Evolutionary conservation across 805 yeast species (phyloP), one percentile per base, ranked within the genome.

Genomic region (Jamesozyma jinghongensis): DNA sequence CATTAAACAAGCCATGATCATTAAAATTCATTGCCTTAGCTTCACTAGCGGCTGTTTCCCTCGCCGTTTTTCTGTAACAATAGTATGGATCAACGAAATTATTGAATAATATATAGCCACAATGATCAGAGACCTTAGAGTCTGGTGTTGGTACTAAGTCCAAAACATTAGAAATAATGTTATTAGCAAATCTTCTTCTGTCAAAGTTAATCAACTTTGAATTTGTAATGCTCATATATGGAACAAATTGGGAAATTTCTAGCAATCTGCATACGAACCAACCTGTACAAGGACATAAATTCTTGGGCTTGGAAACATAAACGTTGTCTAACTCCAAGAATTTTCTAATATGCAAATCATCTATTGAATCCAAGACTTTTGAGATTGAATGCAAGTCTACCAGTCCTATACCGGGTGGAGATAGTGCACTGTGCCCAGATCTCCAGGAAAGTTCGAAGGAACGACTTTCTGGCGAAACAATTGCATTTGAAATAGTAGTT

Each of bases 181-280:
- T 77, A 61, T 74, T 76, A 4, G 75, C 74, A 59, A 77, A 81
- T 39, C 90, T 70, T 45, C 81, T 72, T 63, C 90, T 90, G 61
- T 86, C 95, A 61, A 88, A 90, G 55, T 90, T 88, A 51, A 88
- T 76, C 45, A 81, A 65, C 27, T 71, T 67, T 2, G 81, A 70
- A 52, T 79, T 75, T 44, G 73, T 78, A 31, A 76, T 70, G 38
- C 81, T 74, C 76, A 78, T 83, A 52, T 82, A 84, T 16, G 96
- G 94, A 38, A 86, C 79, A 53, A 74, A 79, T 47, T 82, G 78
- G 1, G 81, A 77, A 44, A 80, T 75, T 53, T 85, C 95, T 40
- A 87, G 57, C 47, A 90, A 64, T 45, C 94, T 77, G 51, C 83
- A 90, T 19, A 82, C 67, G 38, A 86, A 68, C 97, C 97, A 90